Evolutionary conservation across 2,329 filamentous ascomycete species (phyloP), one percentile per base, ranked within the genome.

Genomic region (Diplodia intermedia): DNA sequence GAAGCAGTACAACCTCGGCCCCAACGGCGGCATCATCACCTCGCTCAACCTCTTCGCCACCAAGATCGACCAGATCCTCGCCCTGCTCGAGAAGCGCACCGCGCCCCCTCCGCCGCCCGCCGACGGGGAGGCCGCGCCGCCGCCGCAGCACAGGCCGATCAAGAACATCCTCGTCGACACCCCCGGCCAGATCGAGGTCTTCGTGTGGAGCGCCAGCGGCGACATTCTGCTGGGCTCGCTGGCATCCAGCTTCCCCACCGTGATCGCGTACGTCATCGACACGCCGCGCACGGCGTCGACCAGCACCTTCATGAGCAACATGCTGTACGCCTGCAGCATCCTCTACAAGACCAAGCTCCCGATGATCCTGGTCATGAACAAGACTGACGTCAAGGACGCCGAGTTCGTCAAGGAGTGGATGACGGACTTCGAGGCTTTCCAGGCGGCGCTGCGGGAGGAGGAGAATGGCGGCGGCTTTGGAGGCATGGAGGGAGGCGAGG

Each of bases 331-430:
- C 26, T 98, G 95, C 85, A 97, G 92, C 69, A 99, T 99, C 71
- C 87, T 99, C 18, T 99, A 99, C 95, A 67, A 67, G 49, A 67
- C 66, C 47, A 67, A 67, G 66, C 66, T 67, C 3, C 66, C 57
- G 29, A 99, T 99, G 95, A 96, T 99, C 66, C 83, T 99, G 8
- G 95, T 99, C 12, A 98, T 99, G 85, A 99, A 99, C 85, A 99
- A 99, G 83, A 97, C 94, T 0, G 95, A 99, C 75, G 93, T 97
- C 52, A 93, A 97, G 78, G 91, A 96, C 75, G 92, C 93, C 0
- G 86, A 88, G 31, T 97, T 97, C 75, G 95, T 94, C 1, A 95
- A 94, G 81, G 93, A 98, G 77, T 99, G 96, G 95, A 99, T 99
- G 95, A 97, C 94, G 6, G 94, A 99, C 79, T 99, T 97, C 75